Evolutionary conservation across 2,329 filamentous ascomycete genomes (phyloP).

Genomic region (Cordyceps pruinosa): DNA sequence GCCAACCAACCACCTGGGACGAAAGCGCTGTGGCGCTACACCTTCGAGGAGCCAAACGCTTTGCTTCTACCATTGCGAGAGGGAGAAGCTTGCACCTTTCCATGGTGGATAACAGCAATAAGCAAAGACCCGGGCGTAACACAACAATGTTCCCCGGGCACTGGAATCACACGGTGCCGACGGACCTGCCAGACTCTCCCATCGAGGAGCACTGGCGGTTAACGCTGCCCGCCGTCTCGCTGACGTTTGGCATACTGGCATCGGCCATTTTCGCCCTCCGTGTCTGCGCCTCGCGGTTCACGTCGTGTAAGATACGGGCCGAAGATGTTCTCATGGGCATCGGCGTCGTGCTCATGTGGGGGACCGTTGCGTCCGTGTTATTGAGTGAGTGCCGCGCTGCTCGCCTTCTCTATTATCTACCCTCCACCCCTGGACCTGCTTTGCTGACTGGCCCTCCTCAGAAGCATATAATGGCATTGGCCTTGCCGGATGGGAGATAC

Average conservation of each 20-base stretch:
- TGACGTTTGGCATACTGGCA: slow-evolving; percentile 9
- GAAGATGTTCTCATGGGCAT: slow-evolving; percentile 10
- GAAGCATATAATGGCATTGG: slow-evolving; percentile 12
- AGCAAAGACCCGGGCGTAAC: too few relatives aligned
- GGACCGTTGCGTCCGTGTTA: slow-evolving; percentile 4
- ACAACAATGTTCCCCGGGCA: not conserved
- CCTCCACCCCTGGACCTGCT: not conserved
- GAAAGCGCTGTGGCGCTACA: too few relatives aligned
- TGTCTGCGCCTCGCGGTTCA: not conserved
- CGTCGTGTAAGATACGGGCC: slow-evolving; percentile 5
- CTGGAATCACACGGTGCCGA: slow-evolving; percentile 1
- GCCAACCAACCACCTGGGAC: too few relatives aligned
- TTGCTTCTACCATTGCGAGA: too few relatives aligned
- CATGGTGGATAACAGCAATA: too few relatives aligned
- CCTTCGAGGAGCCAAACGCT: too few relatives aligned
- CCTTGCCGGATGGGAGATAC: not conserved
- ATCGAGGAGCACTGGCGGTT: not conserved
- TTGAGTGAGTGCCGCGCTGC: not conserved
- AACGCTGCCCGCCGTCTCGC: slow-evolving; percentile 1
- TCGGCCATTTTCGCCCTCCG: slow-evolving; percentile 1
- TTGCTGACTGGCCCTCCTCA: not conserved
- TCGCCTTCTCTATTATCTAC: too few relatives aligned
- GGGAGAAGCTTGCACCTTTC: too few relatives aligned
- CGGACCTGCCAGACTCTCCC: not conserved
- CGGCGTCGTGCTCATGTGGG: slow-evolving; percentile 12